Conservation (phyloP, 768 basidiomycete species). For the Lactarius sp. region DNA sequence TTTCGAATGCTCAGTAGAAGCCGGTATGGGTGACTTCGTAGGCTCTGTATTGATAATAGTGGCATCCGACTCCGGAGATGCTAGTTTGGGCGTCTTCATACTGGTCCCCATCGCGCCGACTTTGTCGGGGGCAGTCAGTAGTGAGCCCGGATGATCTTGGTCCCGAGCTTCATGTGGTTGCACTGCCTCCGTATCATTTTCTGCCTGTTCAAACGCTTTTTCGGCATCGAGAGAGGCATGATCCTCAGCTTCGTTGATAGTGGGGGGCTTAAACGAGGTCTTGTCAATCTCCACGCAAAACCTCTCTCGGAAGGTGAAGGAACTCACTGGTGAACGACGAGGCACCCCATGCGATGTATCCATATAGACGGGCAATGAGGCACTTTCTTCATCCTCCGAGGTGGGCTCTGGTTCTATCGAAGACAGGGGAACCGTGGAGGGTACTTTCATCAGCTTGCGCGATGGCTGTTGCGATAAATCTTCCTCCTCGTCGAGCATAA, state of each 20-base stretch:
- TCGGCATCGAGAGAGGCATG: not conserved
- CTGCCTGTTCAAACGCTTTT: not conserved
- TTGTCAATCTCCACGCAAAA: not conserved
- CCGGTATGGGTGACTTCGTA: not conserved
- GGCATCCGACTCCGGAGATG: conserved; percentile 7
- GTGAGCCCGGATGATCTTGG: not conserved
- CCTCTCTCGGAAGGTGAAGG: not conserved
- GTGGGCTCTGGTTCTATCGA: conserved; percentile 12
- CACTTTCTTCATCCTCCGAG: conserved; percentile 11
- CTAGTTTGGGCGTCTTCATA: not conserved
- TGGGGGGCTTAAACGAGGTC: not conserved
- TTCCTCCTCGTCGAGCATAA: conserved; percentile 24
- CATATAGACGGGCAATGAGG: conserved; percentile 16
- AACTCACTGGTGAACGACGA: conserved; percentile 10
- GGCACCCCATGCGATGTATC: conserved; percentile 12
- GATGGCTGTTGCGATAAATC: conserved; percentile 10
- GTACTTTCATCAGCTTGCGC: not conserved
- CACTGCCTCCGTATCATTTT: not conserved
- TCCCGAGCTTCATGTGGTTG: not conserved
- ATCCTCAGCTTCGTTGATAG: not conserved
- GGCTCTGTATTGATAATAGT: conserved; percentile 16
- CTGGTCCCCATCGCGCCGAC: not conserved
- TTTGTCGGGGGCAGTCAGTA: not conserved
- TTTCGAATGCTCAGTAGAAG: not conserved
- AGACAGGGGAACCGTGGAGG: not conserved